Base-by-base conservation (phyloP, 2,329 filamentous ascomycete genomes). In the Tolypocladium pustulatum region DNA sequence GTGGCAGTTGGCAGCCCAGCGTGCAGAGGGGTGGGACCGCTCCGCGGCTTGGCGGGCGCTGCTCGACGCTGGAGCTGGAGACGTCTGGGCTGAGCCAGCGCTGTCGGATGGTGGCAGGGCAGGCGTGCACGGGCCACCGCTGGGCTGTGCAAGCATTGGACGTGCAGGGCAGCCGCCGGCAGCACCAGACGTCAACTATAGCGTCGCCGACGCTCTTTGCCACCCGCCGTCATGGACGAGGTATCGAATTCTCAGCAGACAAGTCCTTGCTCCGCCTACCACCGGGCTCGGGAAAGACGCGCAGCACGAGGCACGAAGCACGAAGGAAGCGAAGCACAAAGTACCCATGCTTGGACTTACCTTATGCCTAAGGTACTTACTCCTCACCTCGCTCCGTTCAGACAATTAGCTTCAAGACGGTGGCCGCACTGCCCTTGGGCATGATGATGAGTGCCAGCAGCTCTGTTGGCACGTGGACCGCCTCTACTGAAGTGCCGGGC, bases 1-100 rank as follows among this genome's bases (percentile, higher is more conserved):
- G 54, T 46, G 54, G 49, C 57, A 59, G 59, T 52, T 57, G 57
- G 37, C 30, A 57, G 41, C 41, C 41, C 41, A 5, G n/a, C 2
- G 38, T 46, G 41, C 41, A 46, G 41, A 4, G 6, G 41, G 22
- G 10, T 12, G 41, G 41, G 4, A 15, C 22, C 10, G 4, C n/a
- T 46, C 8, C 22, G 25, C 10, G 30, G 49, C 49, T 22, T 34
- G 27, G 49, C 27, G 10, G 30, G 30, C 27, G 49, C 49, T 34
- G 49, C 27, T 52, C 27, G n/a, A 13, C 22, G 12, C n/a, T 22
- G 3, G 22, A n/a, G 22, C 41, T 46, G 41, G 41, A 46, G 22
- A 46, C 22, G 7, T 25, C 41, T 43, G 40, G 22, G 9, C 40
- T n/a, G 20, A 10, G 40, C 2, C 6, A 2, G 20, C 40, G n/a